Base-by-base conservation (phyloP, 140 eudicot genomes). In the Bidens hawaiensis region DNA sequence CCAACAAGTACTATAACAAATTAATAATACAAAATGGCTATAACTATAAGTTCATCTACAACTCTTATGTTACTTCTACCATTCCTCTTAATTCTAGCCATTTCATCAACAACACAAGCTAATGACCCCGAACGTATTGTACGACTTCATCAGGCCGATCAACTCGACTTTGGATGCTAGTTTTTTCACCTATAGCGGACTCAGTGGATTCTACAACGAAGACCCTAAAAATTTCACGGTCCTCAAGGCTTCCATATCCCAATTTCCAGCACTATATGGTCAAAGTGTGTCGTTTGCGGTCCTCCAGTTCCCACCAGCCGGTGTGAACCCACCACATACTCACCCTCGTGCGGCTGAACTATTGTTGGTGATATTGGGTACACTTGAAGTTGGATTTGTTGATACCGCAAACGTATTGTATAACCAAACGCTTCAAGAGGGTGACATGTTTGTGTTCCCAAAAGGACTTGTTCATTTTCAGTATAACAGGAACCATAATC, bases 301-400 rank as follows among this genome's bases (percentile, higher is more conserved):
- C 0, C 76, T 75, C 23, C 76, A 75, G 62, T 75, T 75, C 68
- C 81, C 81, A 10, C 41, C 75, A 43, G 80, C 76, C 0, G 68
- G 33, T 10, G 81, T 75, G 23, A 75, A 75, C 68, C 81, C 81
- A 6, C 80, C 80, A 8, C 80, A 75, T 43, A 75, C 80, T 15
- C 80, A 75, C 71, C 81, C 81, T 9, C 81, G 81, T 45, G 66
- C 81, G 2, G 72, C 81, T 9, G 81, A 75, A n/a, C 61, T 76
- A 1, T 12, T 76, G n/a, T 4, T 76, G 17, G 73, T 76, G 49
- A 9, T 70, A n/a, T 4, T 26, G 49, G 81, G 81, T 27, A 63
- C 69, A 14, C 69, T 76, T 14, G 77, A 76, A 57, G 81, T 76
- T 57, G 81, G 81, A 40, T 76, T 76, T 49, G 60, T 76, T 3